Conservation (phyloP, 345 rosid species). For the Pugionium dolabratum region DNA sequence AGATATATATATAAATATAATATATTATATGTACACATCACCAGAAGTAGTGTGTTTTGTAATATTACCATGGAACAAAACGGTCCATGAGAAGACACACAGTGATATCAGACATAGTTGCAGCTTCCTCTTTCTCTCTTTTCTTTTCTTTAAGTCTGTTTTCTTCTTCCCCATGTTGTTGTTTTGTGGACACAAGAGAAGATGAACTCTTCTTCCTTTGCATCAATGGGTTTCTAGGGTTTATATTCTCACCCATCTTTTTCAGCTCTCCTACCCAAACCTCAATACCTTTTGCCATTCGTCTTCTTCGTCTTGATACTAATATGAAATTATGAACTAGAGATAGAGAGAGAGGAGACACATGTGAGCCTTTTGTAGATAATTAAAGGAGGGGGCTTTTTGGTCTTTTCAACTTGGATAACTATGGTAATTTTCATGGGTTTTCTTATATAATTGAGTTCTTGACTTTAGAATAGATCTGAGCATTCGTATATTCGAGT, state of each 20-base stretch:
- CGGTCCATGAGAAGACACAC: constrained; percentile 80
- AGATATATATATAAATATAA: no score
- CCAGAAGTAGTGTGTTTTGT: no score
- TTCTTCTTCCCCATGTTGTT: constrained; percentile 31
- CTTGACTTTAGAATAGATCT: background rate
- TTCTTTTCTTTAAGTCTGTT: constrained; percentile 35
- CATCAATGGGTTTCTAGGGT: constrained; percentile 41
- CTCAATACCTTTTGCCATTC: constrained; percentile 60
- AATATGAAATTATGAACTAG: constrained; percentile 20
- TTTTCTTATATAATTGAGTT: constrained; percentile 9
- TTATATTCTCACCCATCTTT: constrained; percentile 55
- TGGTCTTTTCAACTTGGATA: constrained; percentile 4
- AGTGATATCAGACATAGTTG: constrained; percentile 63
- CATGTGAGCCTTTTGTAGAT: constrained; percentile 28
- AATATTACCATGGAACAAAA: constrained; percentile 63
- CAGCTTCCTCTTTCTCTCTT: constrained; percentile 40
- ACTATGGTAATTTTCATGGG: constrained; percentile 13
- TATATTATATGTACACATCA: no score
- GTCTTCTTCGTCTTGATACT: constrained; percentile 4
- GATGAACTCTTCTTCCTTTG: constrained; percentile 23
- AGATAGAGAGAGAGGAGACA: constrained; percentile 12
- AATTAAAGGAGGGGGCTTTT: background rate
- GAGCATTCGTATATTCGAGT: no score
- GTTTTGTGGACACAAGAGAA: constrained; percentile 25
- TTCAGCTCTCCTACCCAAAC: constrained; percentile 54